Evolutionary conservation across 2,329 filamentous ascomycete species (phyloP), one percentile per base, ranked within the genome.

Genomic region (Venturia pyrina): DNA sequence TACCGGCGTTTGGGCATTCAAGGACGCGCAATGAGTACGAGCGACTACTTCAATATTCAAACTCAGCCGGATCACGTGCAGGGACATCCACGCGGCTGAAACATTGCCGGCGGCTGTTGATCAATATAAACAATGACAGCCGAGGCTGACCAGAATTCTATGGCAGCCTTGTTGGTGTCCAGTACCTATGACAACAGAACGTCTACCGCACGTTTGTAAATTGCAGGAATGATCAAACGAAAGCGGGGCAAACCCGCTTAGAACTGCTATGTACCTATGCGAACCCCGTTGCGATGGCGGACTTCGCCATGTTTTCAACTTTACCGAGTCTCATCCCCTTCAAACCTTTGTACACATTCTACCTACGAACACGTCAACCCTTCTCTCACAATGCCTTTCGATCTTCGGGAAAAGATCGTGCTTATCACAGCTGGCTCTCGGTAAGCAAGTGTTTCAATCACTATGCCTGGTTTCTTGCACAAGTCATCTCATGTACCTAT

Each of bases 391-490:
- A 89, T 88, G 86, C 83, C 84, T 1, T 88, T 88, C 75, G 76
- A 79, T n/a, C 78, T 89, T 57, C 82, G 82, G 69, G 81, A 79
- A 65, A 80, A 84, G 43, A 88, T 87, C 70, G 83, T 88, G 37
- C 80, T 89, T 19, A 79, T 89, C 28, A 89, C 85, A 0, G 87
- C 84, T 57, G 85, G 84, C 60, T 87, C 85, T 59, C 80, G 85
- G 86, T 87, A 77, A 37, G 65, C 34, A 24, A 17, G 15, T 21
- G 1, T 19, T 66, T 37, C 7, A 28, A 10, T 37, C 15, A 37
- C 3, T 5, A 13, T 37, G 34, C 28, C 53, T 37, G 5, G 6
- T 34, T 37, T 37, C 17, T 15, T 17, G 8, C 10, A 37, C 53
- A 37, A 59, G n/a, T n/a, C 28, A 59, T 59, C 17, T 59, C 32